These are phyloP conservation scores for Oryza glumipatula DNA, from an alignment of 176 grass and related monocot species.

Conservation along the genomic window DNA sequence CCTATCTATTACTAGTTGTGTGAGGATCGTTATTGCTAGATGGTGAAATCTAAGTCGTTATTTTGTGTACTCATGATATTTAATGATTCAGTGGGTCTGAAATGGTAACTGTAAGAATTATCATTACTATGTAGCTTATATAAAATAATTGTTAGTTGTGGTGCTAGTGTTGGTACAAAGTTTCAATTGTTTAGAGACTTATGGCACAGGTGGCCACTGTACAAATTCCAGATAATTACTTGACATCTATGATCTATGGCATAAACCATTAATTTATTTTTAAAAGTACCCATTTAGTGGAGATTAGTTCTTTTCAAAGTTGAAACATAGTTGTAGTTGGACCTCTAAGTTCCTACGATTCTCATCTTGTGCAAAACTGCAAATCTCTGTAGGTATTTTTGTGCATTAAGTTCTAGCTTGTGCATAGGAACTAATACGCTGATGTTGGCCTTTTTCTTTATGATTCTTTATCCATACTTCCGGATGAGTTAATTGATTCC, in stretches of 20 bases:
- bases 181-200: neutral
- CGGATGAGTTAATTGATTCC: neutral
- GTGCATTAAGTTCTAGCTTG: neutral
- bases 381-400: neutral
- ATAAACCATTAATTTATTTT: neutral
- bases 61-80: neutral
- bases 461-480: slow-evolving; percentile 5
- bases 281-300: neutral
- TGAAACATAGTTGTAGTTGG: neutral
- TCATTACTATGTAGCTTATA: neutral
- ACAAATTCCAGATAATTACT: slow-evolving; percentile 9
- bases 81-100: neutral
- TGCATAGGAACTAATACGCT: neutral
- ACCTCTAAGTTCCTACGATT: neutral
- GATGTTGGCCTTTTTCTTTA: neutral
- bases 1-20: neutral
- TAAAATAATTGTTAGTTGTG: neutral
- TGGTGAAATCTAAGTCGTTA: neutral
- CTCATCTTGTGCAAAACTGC: neutral
- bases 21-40: neutral
- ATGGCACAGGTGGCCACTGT: neutral
- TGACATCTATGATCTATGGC: slow-evolving; percentile 3
- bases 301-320: neutral
- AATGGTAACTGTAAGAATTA: neutral
- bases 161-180: neutral